Percentiles rank a stretch among this genome's conserved stretches.
phyloP scores from a whole-genome alignment of 1,139 yeast species.

The Yamadazyma sp. region DNA sequence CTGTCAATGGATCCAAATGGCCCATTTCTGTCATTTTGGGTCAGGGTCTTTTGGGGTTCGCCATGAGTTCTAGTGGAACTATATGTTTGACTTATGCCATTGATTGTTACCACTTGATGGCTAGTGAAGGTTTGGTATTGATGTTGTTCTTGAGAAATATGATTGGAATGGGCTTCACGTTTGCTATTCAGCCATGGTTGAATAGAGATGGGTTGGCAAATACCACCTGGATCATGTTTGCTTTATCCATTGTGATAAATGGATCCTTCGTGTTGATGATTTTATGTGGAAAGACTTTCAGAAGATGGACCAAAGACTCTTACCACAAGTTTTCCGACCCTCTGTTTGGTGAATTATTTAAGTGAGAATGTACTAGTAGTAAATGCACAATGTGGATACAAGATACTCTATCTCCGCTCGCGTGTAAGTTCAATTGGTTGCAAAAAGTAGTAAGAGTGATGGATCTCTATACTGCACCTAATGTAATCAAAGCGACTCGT shows the following conservation, averaged over 20 bases:
- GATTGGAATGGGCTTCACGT: conserved; percentile 50
- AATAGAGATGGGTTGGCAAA: conserved; percentile 31
- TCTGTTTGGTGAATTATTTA: conserved; percentile 12
- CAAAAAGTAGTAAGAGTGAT: too few species aligned
- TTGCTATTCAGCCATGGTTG: conserved; percentile 51
- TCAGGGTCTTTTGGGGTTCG: too few species aligned
- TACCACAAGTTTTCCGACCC: conserved; percentile 25
- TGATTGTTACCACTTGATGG: conserved; percentile 58
- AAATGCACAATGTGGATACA: not conserved
- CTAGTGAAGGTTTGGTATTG: conserved; percentile 54
- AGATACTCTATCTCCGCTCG: too few species aligned
- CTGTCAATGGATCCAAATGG: conserved; percentile 41
- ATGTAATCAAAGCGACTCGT: too few species aligned
- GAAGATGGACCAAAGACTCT: conserved; percentile 30
- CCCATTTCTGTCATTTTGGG: conserved; percentile 53
- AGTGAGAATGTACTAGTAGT: not conserved
- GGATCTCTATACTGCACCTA: too few species aligned
- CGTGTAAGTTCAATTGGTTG: too few species aligned
- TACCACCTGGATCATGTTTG: conserved; percentile 50
- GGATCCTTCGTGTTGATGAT: conserved; percentile 39
- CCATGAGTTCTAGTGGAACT: too few species aligned
- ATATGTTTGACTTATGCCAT: conserved; percentile 58
- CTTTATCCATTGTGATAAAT: conserved; percentile 43
- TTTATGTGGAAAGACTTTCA: conserved; percentile 41
- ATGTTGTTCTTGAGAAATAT: conserved; percentile 47